Base-by-base conservation (phyloP, 2,329 filamentous ascomycete genomes). In the Aureobasidium lini region DNA sequence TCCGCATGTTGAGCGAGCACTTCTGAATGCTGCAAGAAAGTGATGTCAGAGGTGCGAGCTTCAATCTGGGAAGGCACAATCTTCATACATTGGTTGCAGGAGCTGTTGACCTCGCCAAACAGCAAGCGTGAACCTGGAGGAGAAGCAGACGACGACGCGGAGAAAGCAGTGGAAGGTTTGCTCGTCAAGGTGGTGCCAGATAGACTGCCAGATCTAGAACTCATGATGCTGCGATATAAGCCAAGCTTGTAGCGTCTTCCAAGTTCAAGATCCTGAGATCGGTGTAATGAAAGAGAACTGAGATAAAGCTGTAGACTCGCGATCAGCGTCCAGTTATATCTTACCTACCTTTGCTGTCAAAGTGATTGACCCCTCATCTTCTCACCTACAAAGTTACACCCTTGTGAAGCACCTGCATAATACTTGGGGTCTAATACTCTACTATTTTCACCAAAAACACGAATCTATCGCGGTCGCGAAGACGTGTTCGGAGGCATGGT, bases 51-150 rank as follows among this genome's bases (percentile, higher is more conserved):
- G 54, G 39, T 49, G 43, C 36, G 15, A 31, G 62, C 46, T 49
- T 29, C 32, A 56, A 44, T 18, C 36, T 62, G 5, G 32, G 42
- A 11, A 13, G 43, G 15, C 2, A 11, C 18, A 32, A 39, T 29
- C 42, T 31, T 34, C 68, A 60, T 71, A 73, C 71, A 71, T 68
- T 67, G 61, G 52, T 71, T 69, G 63, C 75, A 74, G 47, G 72
- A 73, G 61, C 72, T 70, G 62, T 77, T 75, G 60, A 80, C 78
- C 64, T 80, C 77, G 62, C 77, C 77, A 70, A 80, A 80, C 62
- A 80, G 67, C 59, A 74, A 66, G 60, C 62, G 67, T 63, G 70
- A 69, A 29, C 70, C 77, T 68, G 49, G 70, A 69, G 15, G 67
- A 66, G 64, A n/a, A 6, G 29, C 70, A n/a, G 67, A 68, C 1